Evolutionary conservation across 495 filamentous ascomycete species (phyloP).

Genomic region (Aspergillus affinis): DNA sequence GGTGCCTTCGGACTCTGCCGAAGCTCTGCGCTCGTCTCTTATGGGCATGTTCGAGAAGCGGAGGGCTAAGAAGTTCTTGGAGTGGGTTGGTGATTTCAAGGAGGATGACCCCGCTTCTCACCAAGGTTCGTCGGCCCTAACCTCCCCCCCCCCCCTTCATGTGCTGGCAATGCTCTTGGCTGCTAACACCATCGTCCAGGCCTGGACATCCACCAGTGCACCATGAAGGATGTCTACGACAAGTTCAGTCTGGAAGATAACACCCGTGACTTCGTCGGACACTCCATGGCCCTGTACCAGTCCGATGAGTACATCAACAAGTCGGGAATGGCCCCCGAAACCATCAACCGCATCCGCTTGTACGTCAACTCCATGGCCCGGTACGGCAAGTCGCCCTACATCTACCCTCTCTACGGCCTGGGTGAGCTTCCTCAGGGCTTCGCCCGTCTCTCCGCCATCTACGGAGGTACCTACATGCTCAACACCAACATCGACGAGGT

Average conservation of each 20-base stretch:
- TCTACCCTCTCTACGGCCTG: constrained; percentile 96
- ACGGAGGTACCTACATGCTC: constrained; percentile 98
- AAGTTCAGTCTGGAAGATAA: constrained; percentile 91
- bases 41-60: constrained; percentile 99
- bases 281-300: constrained; percentile 95
- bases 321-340: constrained; percentile 73
- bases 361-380: constrained; percentile 98
- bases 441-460: constrained; percentile 94
- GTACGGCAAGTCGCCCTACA: constrained; percentile 98
- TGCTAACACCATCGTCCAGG: constrained; percentile 53
- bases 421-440: constrained; percentile 98
- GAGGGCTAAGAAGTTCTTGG: constrained; percentile 92
- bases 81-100: constrained; percentile 93
- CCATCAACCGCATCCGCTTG: constrained; percentile 87
- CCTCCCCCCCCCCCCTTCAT: constrained; percentile 4
- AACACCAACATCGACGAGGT: constrained; percentile 93
- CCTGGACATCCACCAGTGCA: constrained; percentile 72
- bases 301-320: constrained; percentile 81
- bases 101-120: constrained; percentile 80
- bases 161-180: background rate
- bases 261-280: constrained; percentile 94
- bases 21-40: constrained; percentile 87
- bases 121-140: constrained; percentile 60
- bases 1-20: constrained; percentile 89
- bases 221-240: constrained; percentile 97